A percentile compares a stretch with the other conserved stretches of the same genome.
phyloP scores from a whole-genome alignment of 768 basidiomycete genomes.

The Daedaleopsis nitida region DNA sequence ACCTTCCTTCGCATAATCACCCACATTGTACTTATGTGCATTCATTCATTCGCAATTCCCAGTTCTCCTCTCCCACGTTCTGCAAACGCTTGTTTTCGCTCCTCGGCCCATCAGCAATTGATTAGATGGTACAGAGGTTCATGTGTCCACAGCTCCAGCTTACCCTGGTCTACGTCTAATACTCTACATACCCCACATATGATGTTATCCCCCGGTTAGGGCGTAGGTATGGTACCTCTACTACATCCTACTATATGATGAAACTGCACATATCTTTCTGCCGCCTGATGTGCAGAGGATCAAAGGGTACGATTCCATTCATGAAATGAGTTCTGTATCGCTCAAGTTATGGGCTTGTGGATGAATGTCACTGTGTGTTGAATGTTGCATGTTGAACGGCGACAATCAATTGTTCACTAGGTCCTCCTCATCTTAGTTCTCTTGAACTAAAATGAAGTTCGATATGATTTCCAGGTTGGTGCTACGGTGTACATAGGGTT shows the following conservation, averaged over 20 bases:
- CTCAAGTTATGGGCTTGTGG: too few relatives aligned
- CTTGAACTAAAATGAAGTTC: too few relatives aligned
- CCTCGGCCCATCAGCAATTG: not conserved
- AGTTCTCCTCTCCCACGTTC: not conserved
- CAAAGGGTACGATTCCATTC: too few relatives aligned
- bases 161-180: not conserved
- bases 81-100: not conserved
- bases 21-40: constrained; percentile 19
- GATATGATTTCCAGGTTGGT: not conserved
- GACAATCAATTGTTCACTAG: too few relatives aligned
- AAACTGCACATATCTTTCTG: not conserved
- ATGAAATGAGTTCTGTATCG: too few relatives aligned
- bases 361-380: too few relatives aligned
- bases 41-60: not conserved
- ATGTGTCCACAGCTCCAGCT: too few relatives aligned
- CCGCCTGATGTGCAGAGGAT: not conserved
- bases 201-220: not conserved
- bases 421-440: too few relatives aligned
- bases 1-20: constrained; percentile 15
- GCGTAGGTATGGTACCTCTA: not conserved
- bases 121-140: not conserved
- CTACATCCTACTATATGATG: constrained; percentile 1
- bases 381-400: too few relatives aligned
- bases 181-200: not conserved
- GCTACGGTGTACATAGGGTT: constrained; percentile 22